Base-by-base conservation (phyloP, 768 basidiomycete genomes). In the Mycena olivaceomarginata region DNA sequence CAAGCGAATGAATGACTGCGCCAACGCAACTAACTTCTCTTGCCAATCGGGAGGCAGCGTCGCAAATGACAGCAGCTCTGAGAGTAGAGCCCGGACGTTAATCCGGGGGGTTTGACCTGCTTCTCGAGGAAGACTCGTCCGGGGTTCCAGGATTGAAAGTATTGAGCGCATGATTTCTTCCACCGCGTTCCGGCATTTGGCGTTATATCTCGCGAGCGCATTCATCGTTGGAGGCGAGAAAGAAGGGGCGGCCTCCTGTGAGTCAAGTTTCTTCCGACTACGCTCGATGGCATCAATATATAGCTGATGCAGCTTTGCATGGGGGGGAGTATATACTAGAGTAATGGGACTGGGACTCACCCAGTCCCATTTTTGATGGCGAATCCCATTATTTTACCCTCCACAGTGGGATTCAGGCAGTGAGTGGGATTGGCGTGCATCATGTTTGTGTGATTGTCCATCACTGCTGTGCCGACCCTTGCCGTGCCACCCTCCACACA, bases 81-180 rank as follows among this genome's bases (percentile, higher is more conserved):
- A 89, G 80, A 89, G 80, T 20, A 90, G 81, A 3, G 79, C 65
- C 59, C 80, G 80, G 3, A 80, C 37, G 5, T 86, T 86, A 20
- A 87, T 67, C 5, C 84, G 82, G 16, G 89, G 89, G 60, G 41
- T 13, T 56, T 79, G 45, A 4, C 62, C 57, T 40, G 68, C 56
- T 59, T 70, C 53, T 22, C 57, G 65, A 66, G 46, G 56, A 60
- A 70, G 57, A 46, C 25, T 45, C n/a, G 57, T n/a, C 5, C 60
- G 56, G 41, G 57, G 43, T 70, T 60, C 22, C 9, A 70, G 39
- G 57, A 37, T 53, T 9, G 53, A 39, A 59, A 16, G 39, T 40
- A 69, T 69, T 25, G 67, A 69, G 40, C 40, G 11, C 20, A 57
- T 20, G 11, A 57, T 56, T n/a, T 69, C 67, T 16, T 39, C 45